Percentiles rank a stretch among this genome's conserved stretches.
Evolutionary conservation across 2,329 filamentous ascomycete species (phyloP).

Genomic region (Diaporthe citrichinensis): DNA sequence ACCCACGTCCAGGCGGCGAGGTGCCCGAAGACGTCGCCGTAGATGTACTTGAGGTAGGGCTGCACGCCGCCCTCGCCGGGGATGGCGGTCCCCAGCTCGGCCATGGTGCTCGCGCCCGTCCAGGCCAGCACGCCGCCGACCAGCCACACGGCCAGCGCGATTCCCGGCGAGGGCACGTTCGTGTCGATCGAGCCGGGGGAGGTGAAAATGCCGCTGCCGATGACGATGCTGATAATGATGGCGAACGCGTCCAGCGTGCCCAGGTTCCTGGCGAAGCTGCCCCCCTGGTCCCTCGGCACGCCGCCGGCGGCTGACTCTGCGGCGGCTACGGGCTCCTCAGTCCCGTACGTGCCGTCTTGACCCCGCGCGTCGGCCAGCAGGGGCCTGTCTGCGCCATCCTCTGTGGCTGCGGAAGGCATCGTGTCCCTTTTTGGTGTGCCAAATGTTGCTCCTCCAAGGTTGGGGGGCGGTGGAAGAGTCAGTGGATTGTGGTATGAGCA

Average conservation of each 20-base stretch:
- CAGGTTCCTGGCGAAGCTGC: slow-evolving; percentile 60
- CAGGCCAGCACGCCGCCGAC: slow-evolving; percentile 73
- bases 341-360: slow-evolving; percentile 21
- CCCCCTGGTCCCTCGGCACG: slow-evolving; percentile 19
- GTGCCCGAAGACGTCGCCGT: slow-evolving; percentile 73
- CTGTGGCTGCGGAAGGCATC: slow-evolving; percentile 19
- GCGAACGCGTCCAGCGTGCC: slow-evolving; percentile 67
- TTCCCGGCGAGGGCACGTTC: slow-evolving; percentile 73
- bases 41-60: slow-evolving; percentile 73
- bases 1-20: slow-evolving; percentile 77
- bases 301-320: slow-evolving; percentile 18
- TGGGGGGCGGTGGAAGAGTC: neutral
- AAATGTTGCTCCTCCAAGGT: neutral
- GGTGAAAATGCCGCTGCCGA: slow-evolving; percentile 76
- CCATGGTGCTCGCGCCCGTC: slow-evolving; percentile 74
- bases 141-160: slow-evolving; percentile 71
- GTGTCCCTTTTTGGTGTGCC: neutral
- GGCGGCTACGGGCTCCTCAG: neutral
- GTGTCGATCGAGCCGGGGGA: slow-evolving; percentile 74
- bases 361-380: neutral
- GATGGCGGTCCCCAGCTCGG: slow-evolving; percentile 74
- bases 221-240: slow-evolving; percentile 74
- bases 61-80: slow-evolving; percentile 75
- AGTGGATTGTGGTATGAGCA: neutral
- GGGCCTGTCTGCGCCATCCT: slow-evolving; percentile 21